Percentiles rank a stretch among this genome's conserved stretches.
Conservation (phyloP, 148 eudicot species). For the Mesembryanthemum crystallinum region DNA sequence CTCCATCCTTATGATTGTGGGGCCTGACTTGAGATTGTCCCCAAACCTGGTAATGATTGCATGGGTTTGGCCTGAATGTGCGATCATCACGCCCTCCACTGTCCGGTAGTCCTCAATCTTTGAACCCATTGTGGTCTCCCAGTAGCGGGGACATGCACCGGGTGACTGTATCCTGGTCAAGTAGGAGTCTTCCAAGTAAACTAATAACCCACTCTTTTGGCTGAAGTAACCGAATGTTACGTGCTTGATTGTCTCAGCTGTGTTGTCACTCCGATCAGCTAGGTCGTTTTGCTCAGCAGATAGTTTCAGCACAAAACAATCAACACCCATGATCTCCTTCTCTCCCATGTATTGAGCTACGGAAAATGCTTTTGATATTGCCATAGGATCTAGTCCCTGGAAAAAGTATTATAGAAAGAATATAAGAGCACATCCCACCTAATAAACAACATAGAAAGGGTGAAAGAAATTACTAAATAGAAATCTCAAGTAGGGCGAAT, state of each 20-base stretch:
- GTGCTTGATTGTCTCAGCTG: constrained; percentile 92
- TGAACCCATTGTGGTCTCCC: constrained; percentile 93
- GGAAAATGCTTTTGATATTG: constrained; percentile 71
- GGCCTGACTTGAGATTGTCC: constrained; percentile 58
- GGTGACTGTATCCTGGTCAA: constrained; percentile 85
- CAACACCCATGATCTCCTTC: constrained; percentile 56
- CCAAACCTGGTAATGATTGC: constrained; percentile 78
- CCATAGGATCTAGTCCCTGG: constrained; percentile 87
- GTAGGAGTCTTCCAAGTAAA: constrained; percentile 85
- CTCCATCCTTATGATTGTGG: constrained; percentile 69
- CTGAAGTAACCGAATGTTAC: constrained; percentile 85
- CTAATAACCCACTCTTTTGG: constrained; percentile 79
- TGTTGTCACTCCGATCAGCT: constrained; percentile 71
- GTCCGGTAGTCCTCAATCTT: constrained; percentile 73
- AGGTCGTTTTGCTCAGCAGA: constrained; percentile 71
- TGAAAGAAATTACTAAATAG: neutral
- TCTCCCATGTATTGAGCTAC: constrained; percentile 88
- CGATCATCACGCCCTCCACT: constrained; percentile 81
- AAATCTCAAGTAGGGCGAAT: neutral
- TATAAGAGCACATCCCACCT: neutral
- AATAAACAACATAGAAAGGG: neutral
- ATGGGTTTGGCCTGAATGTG: constrained; percentile 75
- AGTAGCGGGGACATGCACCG: constrained; percentile 63
- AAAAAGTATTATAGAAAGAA: constrained; percentile 3
- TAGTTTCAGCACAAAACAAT: constrained; percentile 75